Evolutionary conservation across 306 rosid genomes (phyloP).

Genomic region (Psophocarpus tetragonolobus): DNA sequence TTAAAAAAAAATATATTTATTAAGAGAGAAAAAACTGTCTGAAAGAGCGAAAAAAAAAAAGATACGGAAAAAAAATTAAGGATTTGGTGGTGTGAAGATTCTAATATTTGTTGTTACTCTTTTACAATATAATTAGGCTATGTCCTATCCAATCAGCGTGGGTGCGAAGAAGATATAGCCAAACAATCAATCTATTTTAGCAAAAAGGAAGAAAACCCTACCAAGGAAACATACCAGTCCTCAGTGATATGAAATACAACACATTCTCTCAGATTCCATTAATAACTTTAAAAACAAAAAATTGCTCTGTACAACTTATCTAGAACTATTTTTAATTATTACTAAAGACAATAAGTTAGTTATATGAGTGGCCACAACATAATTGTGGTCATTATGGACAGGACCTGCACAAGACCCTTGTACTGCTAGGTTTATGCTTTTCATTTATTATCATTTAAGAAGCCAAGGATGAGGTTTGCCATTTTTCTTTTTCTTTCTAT

Average conservation of each 20-base stretch:
- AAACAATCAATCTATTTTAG: neutral
- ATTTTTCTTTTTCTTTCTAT: neutral
- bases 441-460: neutral
- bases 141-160: neutral
- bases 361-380: neutral
- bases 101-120: neutral
- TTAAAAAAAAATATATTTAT: no score
- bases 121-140: neutral
- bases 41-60: no score
- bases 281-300: neutral
- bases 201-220: neutral
- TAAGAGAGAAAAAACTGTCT: no score
- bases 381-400: neutral
- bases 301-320: neutral
- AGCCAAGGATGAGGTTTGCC: neutral
- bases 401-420: neutral
- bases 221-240: neutral
- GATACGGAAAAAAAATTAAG: no score
- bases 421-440: neutral
- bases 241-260: neutral
- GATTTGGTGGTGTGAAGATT: no score
- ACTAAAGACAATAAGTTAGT: slow-evolving; percentile 2
- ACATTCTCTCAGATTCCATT: neutral
- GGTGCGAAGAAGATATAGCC: neutral
- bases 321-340: neutral